Evolutionary conservation across 352 stramenopile species (phyloP), one percentile per base, ranked within the genome.

Genomic region (Nothophytophthora sp.): DNA sequence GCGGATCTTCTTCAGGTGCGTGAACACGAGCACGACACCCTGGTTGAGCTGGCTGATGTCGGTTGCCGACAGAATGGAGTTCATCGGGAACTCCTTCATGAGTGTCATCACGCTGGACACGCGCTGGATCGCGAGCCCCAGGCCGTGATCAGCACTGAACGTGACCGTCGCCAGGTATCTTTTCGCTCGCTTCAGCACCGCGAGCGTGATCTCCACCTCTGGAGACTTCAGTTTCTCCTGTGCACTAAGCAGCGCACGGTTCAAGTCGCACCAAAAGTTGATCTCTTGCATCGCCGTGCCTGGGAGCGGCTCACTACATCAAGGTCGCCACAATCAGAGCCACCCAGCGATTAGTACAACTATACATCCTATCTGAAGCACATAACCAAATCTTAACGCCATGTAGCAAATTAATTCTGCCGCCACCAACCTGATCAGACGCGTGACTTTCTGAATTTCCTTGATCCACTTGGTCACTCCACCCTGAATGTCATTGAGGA

Each of bases 381-480:
- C 29, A 46, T 7, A 25, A 29, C 28, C 13, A 7, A 1, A 29
- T 24, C 20, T 30, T 7, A 25, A 50, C n/a, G n/a, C n/a, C n/a
- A n/a, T n/a, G n/a, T n/a, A n/a, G n/a, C n/a, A n/a, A n/a, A n/a
- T n/a, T n/a, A n/a, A n/a, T n/a, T 16, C 22, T 42, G 36, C 3
- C 15, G 45, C 29, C 13, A 16, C 62, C 2, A 60, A 87, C 76
- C 83, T 84, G 22, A 95, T 80, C 3, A 98, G 71, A 9, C 81
- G 73, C 11, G 90, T 97, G 33, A 98, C 88, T 70, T 97, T 97
- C 56, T 97, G 92, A 36, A 98, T 98, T 60, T 98, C 93, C 60
- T 96, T 97, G 55, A 97, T 96, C 93, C 93, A 98, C 43, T 92
- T 90, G 68, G 94, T 96, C n/a, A 97, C 89, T 25, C 85, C 81